phyloP scores from a whole-genome alignment of 2,329 filamentous ascomycete genomes.

The Dactylellina parvicollis region DNA sequence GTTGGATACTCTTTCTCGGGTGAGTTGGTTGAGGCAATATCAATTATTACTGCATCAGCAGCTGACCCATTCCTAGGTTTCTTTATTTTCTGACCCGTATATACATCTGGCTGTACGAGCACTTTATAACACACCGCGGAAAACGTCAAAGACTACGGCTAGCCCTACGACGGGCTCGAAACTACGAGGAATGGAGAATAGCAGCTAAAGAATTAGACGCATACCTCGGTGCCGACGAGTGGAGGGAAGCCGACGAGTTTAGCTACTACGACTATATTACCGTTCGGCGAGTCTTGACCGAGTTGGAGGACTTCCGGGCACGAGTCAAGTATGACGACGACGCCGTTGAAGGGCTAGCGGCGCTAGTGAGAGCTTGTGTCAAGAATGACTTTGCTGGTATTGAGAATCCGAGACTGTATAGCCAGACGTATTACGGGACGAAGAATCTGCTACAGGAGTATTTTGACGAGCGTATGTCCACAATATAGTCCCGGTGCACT shows the following conservation, averaged over 20 bases:
- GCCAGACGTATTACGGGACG: slow-evolving; percentile 97
- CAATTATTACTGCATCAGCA: not conserved
- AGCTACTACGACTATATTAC: slow-evolving; percentile 90
- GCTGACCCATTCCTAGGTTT: slow-evolving; percentile 61
- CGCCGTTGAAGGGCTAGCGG: slow-evolving; percentile 78
- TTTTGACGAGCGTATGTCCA: slow-evolving; percentile 76
- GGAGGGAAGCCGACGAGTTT: slow-evolving; percentile 81
- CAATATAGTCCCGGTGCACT: not conserved
- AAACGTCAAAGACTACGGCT: slow-evolving; percentile 75
- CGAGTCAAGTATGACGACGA: slow-evolving; percentile 67
- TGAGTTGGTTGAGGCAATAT: slow-evolving; percentile 1
- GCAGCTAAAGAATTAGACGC: slow-evolving; percentile 81
- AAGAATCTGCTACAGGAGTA: slow-evolving; percentile 92
- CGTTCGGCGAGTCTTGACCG: slow-evolving; percentile 77
- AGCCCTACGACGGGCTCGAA: slow-evolving; percentile 75
- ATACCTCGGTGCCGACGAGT: slow-evolving; percentile 80
- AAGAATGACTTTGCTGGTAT: slow-evolving; percentile 98
- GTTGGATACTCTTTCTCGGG: slow-evolving; percentile 79
- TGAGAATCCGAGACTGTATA: slow-evolving; percentile 93
- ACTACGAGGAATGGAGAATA: slow-evolving; percentile 83
- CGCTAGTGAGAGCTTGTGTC: slow-evolving; percentile 85
- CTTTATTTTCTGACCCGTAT: slow-evolving; percentile 82
- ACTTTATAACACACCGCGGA: slow-evolving; percentile 89
- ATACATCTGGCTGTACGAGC: slow-evolving; percentile 93
- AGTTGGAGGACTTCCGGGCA: slow-evolving; percentile 73